Percentiles rank a stretch among this genome's conserved stretches.
phyloP scores from a whole-genome alignment of 2,329 filamentous ascomycete species.

The Aspergillus hortae region DNA sequence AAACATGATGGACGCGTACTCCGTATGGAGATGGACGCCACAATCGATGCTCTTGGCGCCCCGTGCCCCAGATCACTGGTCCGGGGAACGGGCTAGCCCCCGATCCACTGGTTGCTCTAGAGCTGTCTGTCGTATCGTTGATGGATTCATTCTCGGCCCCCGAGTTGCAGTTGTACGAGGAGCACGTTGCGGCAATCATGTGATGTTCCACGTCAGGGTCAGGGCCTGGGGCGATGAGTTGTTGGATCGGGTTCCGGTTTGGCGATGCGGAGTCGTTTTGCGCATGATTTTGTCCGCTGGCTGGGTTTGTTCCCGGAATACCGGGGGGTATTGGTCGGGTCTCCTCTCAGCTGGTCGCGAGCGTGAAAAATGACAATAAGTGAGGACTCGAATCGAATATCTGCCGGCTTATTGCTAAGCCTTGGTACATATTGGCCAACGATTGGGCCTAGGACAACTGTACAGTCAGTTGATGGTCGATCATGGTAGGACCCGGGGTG shows the following conservation, averaged over 20 bases:
- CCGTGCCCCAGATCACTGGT: constrained; percentile 14
- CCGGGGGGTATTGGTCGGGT: too few species aligned
- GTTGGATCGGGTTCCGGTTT: constrained; percentile 2
- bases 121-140: not conserved
- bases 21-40: constrained; percentile 3
- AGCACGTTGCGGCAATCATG: constrained; percentile 29
- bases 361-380: too few species aligned
- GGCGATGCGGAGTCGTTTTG: not conserved
- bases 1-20: too few species aligned
- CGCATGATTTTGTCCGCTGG: not conserved
- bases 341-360: too few species aligned
- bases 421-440: too few species aligned
- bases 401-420: too few species aligned
- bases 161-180: constrained; percentile 15
- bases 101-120: constrained; percentile 12
- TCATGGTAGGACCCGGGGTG: too few species aligned
- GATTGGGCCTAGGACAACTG: too few species aligned
- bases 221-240: constrained; percentile 10
- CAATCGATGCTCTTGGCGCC: constrained; percentile 9
- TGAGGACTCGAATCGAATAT: too few species aligned
- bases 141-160: too few species aligned
- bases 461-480: too few species aligned
- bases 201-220: constrained; percentile 19
- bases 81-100: constrained; percentile 15
- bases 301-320: not conserved